phyloP scores from a whole-genome alignment of 306 rosid genomes.

The Vigna unguiculata region DNA sequence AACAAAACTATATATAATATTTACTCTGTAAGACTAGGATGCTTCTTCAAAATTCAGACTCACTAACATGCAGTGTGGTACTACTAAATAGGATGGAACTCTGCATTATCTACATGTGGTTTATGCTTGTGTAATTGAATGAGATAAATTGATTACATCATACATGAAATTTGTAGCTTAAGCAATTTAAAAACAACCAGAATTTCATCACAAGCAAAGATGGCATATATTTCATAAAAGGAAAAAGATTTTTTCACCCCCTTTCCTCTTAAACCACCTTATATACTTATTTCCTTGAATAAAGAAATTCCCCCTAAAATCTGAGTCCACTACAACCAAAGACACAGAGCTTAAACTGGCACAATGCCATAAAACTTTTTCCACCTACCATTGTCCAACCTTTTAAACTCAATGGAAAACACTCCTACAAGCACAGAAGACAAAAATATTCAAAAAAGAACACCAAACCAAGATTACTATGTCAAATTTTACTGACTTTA shows the following conservation, averaged over 20 bases:
- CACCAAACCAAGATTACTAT: background rate
- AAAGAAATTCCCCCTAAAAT: background rate
- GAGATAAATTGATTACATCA: background rate
- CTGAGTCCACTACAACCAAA: background rate
- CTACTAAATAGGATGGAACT: conserved; percentile 1
- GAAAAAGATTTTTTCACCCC: background rate
- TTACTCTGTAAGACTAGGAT: background rate
- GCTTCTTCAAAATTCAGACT: conserved; percentile 7
- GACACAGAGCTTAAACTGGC: no score
- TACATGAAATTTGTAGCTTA: background rate
- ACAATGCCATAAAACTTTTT: no score
- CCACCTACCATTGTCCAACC: no score
- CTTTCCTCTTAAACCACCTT: background rate
- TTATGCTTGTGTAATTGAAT: background rate
- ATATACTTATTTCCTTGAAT: background rate
- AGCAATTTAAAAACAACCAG: background rate
- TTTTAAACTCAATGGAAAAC: no score
- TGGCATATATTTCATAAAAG: conserved; percentile 7
- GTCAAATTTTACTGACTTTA: conserved; percentile 3
- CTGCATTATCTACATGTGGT: background rate
- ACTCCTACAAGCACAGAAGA: background rate
- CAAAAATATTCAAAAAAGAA: background rate
- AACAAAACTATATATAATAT: conserved; percentile 14
- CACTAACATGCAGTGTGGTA: background rate
- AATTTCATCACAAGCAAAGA: conserved; percentile 19